phyloP scores from a whole-genome alignment of 352 stramenopile genomes.

The Pythium vanterpoolii region DNA sequence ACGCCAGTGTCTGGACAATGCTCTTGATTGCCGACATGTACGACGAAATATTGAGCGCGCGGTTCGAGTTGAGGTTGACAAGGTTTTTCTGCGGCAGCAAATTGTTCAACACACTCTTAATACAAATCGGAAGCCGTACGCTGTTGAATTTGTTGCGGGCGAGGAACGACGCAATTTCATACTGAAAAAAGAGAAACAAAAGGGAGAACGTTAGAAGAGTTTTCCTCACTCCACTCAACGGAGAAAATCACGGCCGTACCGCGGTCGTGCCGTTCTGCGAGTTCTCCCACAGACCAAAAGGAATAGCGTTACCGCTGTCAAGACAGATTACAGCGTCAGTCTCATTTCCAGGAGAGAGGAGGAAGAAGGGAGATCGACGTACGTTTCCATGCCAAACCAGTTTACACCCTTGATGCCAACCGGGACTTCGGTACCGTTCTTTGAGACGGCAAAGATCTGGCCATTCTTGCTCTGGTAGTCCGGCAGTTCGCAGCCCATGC shows the following conservation, averaged over 20 bases:
- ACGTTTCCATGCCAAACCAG: slow-evolving; percentile 79
- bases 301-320: slow-evolving; percentile 36
- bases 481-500: slow-evolving; percentile 45
- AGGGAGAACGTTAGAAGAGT: neutral
- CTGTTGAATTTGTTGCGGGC: slow-evolving; percentile 75
- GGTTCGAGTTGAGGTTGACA: slow-evolving; percentile 45
- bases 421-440: slow-evolving; percentile 48
- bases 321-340: neutral
- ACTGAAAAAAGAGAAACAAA: neutral
- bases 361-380: slow-evolving; percentile 27
- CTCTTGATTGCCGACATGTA: slow-evolving; percentile 44
- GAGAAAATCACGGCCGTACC: slow-evolving; percentile 24
- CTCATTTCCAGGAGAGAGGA: neutral
- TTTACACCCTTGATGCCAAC: slow-evolving; percentile 84
- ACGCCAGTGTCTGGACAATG: slow-evolving; percentile 35
- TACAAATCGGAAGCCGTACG: slow-evolving; percentile 54
- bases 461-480: slow-evolving; percentile 81
- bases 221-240: neutral
- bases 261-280: slow-evolving; percentile 51
- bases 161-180: slow-evolving; percentile 64
- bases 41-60: slow-evolving; percentile 35
- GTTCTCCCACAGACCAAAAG: slow-evolving; percentile 64
- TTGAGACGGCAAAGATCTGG: slow-evolving; percentile 54
- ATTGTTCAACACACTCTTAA: slow-evolving; percentile 12
- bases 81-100: slow-evolving; percentile 51